phyloP scores from a whole-genome alignment of 768 basidiomycete genomes.

The Chalciporus piperatus region DNA sequence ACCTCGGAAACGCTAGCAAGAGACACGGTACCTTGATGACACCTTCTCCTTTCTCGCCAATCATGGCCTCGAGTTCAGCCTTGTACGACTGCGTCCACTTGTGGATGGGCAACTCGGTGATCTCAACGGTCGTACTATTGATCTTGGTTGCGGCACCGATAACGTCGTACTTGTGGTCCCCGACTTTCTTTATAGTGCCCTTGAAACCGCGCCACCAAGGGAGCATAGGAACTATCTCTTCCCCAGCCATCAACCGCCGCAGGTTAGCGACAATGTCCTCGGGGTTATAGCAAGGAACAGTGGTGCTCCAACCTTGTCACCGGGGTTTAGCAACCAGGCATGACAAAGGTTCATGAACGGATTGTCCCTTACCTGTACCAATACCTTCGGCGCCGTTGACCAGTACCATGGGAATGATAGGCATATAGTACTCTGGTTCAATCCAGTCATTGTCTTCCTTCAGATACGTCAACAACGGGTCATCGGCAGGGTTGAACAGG shows the following conservation, averaged over 20 bases:
- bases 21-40: constrained; percentile 64
- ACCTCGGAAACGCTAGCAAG: not conserved
- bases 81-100: constrained; percentile 95
- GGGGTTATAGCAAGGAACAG: constrained; percentile 90
- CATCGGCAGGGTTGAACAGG: constrained; percentile 82
- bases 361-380: constrained; percentile 74
- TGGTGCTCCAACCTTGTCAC: constrained; percentile 86
- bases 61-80: constrained; percentile 85
- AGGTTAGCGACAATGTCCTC: constrained; percentile 86
- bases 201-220: constrained; percentile 99
- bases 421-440: constrained; percentile 95
- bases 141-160: constrained; percentile 70
- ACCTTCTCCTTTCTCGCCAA: constrained; percentile 80
- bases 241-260: constrained; percentile 78
- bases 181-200: constrained; percentile 76
- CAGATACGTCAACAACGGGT: constrained; percentile 77
- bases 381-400: constrained; percentile 97
- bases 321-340: not conserved
- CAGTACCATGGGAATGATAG: constrained; percentile 82
- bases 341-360: not conserved
- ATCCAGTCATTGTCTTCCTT: constrained; percentile 83
- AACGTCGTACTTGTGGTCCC: constrained; percentile 85
- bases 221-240: constrained; percentile 80
- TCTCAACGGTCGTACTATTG: constrained; percentile 87
- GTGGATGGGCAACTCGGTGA: constrained; percentile 93